These are phyloP conservation scores for Erodium texanum DNA, from an alignment of 441 rosid genomes.

Conservation along the genomic window DNA sequence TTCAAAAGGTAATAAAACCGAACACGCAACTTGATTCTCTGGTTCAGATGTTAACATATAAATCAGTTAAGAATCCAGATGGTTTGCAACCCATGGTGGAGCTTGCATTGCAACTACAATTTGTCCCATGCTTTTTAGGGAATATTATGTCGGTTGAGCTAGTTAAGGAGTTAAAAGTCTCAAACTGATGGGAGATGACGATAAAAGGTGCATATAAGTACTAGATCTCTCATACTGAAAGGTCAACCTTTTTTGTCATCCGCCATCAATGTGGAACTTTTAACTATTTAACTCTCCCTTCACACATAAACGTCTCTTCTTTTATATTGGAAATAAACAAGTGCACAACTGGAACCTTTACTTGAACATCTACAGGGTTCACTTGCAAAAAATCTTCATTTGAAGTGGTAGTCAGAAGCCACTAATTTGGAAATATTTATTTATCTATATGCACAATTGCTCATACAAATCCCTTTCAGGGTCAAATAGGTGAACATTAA, in stretches of 20 bases:
- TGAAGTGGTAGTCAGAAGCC: neutral
- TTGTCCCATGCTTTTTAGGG: neutral
- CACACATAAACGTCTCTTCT: neutral
- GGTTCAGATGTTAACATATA: neutral
- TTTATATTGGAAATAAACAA: neutral
- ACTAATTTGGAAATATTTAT: neutral
- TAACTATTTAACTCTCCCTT: neutral
- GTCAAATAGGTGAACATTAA: neutral
- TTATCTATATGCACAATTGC: neutral
- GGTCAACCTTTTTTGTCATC: conserved; percentile 3
- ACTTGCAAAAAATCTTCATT: neutral
- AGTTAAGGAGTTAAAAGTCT: neutral
- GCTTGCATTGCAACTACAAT: neutral
- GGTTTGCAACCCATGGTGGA: neutral
- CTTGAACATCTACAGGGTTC: neutral
- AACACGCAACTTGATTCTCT: neutral
- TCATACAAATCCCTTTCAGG: neutral
- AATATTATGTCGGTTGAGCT: neutral
- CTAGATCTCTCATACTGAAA: neutral
- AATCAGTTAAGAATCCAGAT: neutral
- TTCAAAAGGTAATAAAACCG: neutral
- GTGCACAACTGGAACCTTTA: neutral
- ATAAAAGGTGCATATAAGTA: neutral
- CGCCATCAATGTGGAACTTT: neutral
- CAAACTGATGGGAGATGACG: neutral